Percentiles rank a stretch among this genome's conserved stretches.
phyloP scores from a whole-genome alignment of 352 stramenopile species.

The Pythium insidiosum region DNA sequence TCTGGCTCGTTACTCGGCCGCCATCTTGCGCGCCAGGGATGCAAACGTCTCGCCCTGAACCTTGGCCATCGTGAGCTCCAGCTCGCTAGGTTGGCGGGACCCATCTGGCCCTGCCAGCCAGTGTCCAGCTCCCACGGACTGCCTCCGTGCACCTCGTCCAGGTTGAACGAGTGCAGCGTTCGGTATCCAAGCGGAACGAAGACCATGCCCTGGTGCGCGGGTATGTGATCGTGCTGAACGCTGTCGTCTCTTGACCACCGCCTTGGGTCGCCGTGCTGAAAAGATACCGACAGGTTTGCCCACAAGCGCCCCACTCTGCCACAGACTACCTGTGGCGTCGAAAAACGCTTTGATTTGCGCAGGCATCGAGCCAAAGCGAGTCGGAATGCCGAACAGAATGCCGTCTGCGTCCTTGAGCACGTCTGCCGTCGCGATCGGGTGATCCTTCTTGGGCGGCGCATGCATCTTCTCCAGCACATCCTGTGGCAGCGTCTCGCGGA shows the following conservation, averaged over 20 bases:
- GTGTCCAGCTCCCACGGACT: slow-evolving; percentile 19
- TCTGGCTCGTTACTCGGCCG: too few species aligned
- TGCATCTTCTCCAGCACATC: too few species aligned
- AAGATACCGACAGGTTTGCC: slow-evolving; percentile 65
- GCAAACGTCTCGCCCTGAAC: slow-evolving; percentile 59
- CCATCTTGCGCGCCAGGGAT: slow-evolving; percentile 20
- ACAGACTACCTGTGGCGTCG: slow-evolving; percentile 57
- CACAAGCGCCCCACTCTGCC: slow-evolving; percentile 36
- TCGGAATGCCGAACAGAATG: slow-evolving; percentile 68
- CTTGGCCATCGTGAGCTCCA: slow-evolving; percentile 45
- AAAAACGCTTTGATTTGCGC: slow-evolving; percentile 72
- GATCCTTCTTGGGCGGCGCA: too few species aligned
- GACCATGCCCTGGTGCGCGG: too few species aligned
- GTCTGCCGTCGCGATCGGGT: slow-evolving; percentile 30
- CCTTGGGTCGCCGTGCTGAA: slow-evolving; percentile 40
- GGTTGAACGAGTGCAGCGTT: too few species aligned
- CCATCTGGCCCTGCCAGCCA: slow-evolving; percentile 58
- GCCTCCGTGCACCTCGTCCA: too few species aligned
- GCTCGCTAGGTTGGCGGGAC: slow-evolving; percentile 35
- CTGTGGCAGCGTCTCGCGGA: too few species aligned
- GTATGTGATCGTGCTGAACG: slow-evolving; percentile 52
- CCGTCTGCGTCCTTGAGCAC: slow-evolving; percentile 51
- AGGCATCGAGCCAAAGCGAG: slow-evolving; percentile 46
- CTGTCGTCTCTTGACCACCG: slow-evolving; percentile 66
- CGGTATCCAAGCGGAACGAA: too few species aligned